phyloP scores from a whole-genome alignment of 495 filamentous ascomycete species.

The Penicillium samsonianum region DNA sequence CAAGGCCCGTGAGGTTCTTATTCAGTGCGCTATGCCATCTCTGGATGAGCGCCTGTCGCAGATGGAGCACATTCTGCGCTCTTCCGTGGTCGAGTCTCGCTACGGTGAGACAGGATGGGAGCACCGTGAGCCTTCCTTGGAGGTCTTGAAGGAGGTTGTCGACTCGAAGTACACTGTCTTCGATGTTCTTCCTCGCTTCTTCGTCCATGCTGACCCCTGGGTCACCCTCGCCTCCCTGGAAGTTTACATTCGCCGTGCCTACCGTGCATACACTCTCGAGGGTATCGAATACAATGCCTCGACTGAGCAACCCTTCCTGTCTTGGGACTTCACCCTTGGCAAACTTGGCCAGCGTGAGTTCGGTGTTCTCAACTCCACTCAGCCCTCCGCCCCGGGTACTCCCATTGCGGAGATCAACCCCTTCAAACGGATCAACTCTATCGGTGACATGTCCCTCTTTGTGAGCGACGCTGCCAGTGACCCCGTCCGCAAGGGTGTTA shows the following conservation, averaged over 20 bases:
- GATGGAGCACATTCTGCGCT: slow-evolving; percentile 98
- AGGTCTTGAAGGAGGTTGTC: slow-evolving; percentile 92
- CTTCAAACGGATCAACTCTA: slow-evolving; percentile 84
- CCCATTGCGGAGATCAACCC: slow-evolving; percentile 62
- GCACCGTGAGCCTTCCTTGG: slow-evolving; percentile 84
- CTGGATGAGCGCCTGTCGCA: slow-evolving; percentile 91
- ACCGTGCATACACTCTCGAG: slow-evolving; percentile 91
- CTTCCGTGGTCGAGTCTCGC: slow-evolving; percentile 92
- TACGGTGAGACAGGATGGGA: slow-evolving; percentile 98
- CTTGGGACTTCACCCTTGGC: slow-evolving; percentile 93
- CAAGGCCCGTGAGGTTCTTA: slow-evolving; percentile 94
- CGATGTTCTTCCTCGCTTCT: slow-evolving; percentile 92
- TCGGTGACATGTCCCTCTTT: slow-evolving; percentile 92
- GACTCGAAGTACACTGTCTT: slow-evolving; percentile 98
- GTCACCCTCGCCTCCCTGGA: slow-evolving; percentile 92
- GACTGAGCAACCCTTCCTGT: slow-evolving; percentile 75
- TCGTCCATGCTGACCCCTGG: slow-evolving; percentile 90
- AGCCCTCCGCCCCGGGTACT: slow-evolving; percentile 83
- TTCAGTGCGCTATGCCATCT: slow-evolving; percentile 94
- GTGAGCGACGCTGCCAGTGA: slow-evolving; percentile 60
- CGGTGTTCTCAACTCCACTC: slow-evolving; percentile 70
- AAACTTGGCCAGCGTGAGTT: slow-evolving; percentile 91
- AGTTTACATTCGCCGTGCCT: slow-evolving; percentile 94
- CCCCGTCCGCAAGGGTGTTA: slow-evolving; percentile 87
- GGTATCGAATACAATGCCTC: slow-evolving; percentile 82